Base-by-base conservation (phyloP, 2,329 filamentous ascomycete species). In the Colletotrichum sojae region DNA sequence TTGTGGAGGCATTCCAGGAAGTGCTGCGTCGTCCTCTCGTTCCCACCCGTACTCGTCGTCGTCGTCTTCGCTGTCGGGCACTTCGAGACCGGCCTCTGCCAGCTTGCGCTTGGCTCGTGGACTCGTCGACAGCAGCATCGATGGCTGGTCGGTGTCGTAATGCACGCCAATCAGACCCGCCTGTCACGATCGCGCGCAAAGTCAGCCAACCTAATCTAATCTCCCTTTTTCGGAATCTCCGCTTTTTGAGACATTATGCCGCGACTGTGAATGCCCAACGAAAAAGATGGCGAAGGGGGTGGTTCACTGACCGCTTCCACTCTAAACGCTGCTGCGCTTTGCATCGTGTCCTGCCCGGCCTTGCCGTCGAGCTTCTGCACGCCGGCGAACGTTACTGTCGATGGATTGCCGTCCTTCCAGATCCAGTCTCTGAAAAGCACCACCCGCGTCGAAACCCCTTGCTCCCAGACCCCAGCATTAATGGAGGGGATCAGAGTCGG, bases 391-490 rank as follows among this genome's bases (percentile, higher is more conserved):
- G 88, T 85, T 51, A 88, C 79, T 72, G 85, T 84, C 69, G 83
- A 83, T 25, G 83, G 80, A 18, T 78, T 79, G 52, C 81, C 80
- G 51, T 81, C 80, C 60, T 81, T 79, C 81, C 85, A 88, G 70
- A 84, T 86, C 88, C 89, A 95, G 81, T 97, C 94, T 74, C 92
- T 88, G 78, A 96, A 97, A 40, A 97, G 79, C 25, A 92, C 91
- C 70, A 97, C 78, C 62, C 94, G 87, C 49, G 90, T 92, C 70
- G 89, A 88, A 45, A 97, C 83, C 39, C 90, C 91, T 71, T 89
- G 90, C 70, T 97, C 94, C 95, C 95, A 98, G 49, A 92, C 89
- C 20, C 85, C 85, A 15, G 92, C 90, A 65, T 91, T 91, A 71
- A 98, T 85, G 48, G 93, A 90, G 16, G 94, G 92, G 61, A 91